phyloP scores from a whole-genome alignment of 1,284 basidiomycete genomes.

The Ustilago trichophora region DNA sequence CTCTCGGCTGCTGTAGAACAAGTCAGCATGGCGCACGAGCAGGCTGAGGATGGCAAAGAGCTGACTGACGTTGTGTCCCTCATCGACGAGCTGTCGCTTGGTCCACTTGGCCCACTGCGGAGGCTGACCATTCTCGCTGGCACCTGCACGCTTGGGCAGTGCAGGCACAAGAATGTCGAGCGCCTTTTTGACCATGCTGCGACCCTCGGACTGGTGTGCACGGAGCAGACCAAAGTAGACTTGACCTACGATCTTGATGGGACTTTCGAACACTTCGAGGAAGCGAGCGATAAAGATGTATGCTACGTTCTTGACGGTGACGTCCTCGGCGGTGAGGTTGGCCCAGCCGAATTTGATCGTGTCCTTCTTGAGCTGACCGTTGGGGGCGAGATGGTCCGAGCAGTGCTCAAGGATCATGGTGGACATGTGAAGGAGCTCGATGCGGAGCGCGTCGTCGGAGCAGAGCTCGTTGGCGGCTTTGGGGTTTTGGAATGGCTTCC shows the following conservation, averaged over 20 bases:
- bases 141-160: conserved; percentile 72
- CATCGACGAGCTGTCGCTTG: conserved; percentile 86
- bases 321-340: conserved; percentile 82
- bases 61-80: conserved; percentile 80
- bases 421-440: conserved; percentile 90
- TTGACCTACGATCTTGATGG: conserved; percentile 90
- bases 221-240: conserved; percentile 94
- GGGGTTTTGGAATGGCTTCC: conserved; percentile 77
- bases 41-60: conserved; percentile 90
- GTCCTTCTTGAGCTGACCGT: conserved; percentile 86
- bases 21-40: conserved; percentile 86
- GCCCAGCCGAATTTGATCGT: conserved; percentile 96
- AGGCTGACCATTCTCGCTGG: conserved; percentile 69
- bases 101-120: conserved; percentile 91
- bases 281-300: conserved; percentile 96
- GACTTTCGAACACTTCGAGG: conserved; percentile 88
- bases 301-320: conserved; percentile 91
- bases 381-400: conserved; percentile 71
- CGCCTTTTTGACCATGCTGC: conserved; percentile 83
- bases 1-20: conserved; percentile 92
- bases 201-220: conserved; percentile 78
- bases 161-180: conserved; percentile 87
- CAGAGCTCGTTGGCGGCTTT: conserved; percentile 67
- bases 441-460: conserved; percentile 82
- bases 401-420: conserved; percentile 88